phyloP scores from a whole-genome alignment of 345 rosid species.

The Angophora floribunda region DNA sequence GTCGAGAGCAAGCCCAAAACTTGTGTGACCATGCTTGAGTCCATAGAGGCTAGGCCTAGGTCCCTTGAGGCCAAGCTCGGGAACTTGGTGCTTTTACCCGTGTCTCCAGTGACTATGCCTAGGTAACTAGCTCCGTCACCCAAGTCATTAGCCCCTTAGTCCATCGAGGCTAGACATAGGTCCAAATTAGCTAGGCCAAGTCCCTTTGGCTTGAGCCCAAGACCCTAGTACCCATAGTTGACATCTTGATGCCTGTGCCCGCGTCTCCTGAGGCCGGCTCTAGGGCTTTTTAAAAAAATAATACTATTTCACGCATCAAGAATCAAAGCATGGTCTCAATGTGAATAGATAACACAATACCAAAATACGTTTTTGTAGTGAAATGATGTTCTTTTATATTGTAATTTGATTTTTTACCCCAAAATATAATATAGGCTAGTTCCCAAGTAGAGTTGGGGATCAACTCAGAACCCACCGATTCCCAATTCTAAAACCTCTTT shows the following conservation, averaged over 20 bases:
- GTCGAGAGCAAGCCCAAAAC: accelerated
- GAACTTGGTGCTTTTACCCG: background rate
- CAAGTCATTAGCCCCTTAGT: background rate
- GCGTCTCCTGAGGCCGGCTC: accelerated
- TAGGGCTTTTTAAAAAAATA: background rate
- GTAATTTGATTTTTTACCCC: background rate
- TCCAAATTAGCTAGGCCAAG: background rate
- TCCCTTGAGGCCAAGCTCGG: background rate
- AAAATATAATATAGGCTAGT: background rate
- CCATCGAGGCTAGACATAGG: background rate
- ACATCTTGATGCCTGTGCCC: background rate
- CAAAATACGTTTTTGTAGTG: background rate
- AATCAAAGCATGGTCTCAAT: background rate
- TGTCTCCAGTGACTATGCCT: background rate
- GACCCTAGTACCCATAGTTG: background rate
- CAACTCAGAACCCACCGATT: background rate
- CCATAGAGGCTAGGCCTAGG: accelerated
- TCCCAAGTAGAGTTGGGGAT: background rate
- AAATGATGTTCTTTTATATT: background rate
- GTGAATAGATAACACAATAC: background rate
- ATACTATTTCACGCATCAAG: background rate
- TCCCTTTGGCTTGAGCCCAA: background rate
- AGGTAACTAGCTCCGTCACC: background rate
- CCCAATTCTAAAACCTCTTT: background rate
- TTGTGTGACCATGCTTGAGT: background rate